Evolutionary conservation across 352 stramenopile species (phyloP).

Genomic region (Blastocystis sp.): DNA sequence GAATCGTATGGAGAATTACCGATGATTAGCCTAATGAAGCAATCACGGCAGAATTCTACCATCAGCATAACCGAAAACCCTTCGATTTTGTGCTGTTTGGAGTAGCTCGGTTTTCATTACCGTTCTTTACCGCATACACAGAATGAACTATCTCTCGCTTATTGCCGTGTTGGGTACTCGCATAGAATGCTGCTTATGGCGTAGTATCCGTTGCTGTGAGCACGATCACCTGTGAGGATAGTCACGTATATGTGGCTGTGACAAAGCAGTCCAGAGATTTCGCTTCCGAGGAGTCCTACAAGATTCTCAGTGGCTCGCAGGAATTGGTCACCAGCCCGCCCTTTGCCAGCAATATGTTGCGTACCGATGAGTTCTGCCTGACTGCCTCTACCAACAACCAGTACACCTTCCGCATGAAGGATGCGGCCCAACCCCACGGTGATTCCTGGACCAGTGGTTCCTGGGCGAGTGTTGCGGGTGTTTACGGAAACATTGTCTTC

Average conservation of each 20-base stretch:
- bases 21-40: no score
- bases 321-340: background rate
- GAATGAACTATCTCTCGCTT: no score
- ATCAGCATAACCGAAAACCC: no score
- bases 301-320: background rate
- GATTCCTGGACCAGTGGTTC: constrained; percentile 36
- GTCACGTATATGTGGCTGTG: background rate
- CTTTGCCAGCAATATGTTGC: background rate
- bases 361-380: background rate
- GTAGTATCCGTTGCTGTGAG: no score
- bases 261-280: background rate
- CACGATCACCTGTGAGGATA: background rate
- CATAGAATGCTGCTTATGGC: no score
- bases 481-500: constrained; percentile 27
- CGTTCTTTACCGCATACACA: no score
- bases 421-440: background rate
- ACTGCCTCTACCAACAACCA: background rate
- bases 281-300: constrained; percentile 15
- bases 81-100: no score
- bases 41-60: no score
- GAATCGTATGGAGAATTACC: no score
- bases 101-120: no score
- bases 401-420: constrained; percentile 20
- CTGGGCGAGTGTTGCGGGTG: background rate
- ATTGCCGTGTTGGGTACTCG: no score